Percentiles rank a stretch among this genome's conserved stretches.
Conservation (phyloP, 1,284 basidiomycete genomes). For the Rhodotorula sp. region DNA sequence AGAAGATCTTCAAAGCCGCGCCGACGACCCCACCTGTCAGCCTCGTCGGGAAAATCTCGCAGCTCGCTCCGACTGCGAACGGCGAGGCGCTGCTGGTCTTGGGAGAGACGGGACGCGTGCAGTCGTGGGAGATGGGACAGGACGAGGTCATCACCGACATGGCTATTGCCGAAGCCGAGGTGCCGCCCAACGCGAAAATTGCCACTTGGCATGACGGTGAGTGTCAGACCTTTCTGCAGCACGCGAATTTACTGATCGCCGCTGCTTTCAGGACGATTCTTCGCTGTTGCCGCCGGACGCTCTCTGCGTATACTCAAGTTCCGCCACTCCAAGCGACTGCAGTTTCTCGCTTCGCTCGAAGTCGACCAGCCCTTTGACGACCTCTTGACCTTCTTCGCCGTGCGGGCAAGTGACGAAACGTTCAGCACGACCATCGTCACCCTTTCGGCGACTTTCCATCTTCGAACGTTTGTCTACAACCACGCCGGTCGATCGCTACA, state of each 20-base stretch:
- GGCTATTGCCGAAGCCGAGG: constrained; percentile 4
- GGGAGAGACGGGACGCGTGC: constrained; percentile 13
- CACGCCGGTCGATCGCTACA: neutral
- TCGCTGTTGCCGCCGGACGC: constrained; percentile 8
- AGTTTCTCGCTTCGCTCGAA: constrained; percentile 3
- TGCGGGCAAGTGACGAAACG: constrained; percentile 6
- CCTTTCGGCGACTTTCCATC: neutral
- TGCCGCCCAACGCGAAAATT: neutral
- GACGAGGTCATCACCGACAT: constrained; percentile 8
- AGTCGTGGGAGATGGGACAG: constrained; percentile 28
- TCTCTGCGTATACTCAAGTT: constrained; percentile 17
- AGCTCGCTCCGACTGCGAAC: constrained; percentile 4
- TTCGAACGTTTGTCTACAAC: constrained; percentile 10
- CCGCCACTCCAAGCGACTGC: constrained; percentile 9
- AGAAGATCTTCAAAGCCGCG: neutral
- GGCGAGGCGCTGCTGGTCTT: constrained; percentile 6
- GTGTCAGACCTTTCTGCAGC: too few relatives aligned
- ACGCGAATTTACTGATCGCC: too few relatives aligned
- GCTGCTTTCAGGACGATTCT: constrained; percentile 4
- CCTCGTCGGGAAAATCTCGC: constrained; percentile 11
- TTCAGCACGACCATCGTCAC: constrained; percentile 19
- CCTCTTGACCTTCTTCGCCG: constrained; percentile 19
- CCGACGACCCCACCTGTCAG: constrained; percentile 7
- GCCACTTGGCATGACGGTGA: constrained; percentile 19
- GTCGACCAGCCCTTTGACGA: neutral